Evolutionary conservation across 768 basidiomycete genomes (phyloP).

Genomic region (Amanita jacksonii): DNA sequence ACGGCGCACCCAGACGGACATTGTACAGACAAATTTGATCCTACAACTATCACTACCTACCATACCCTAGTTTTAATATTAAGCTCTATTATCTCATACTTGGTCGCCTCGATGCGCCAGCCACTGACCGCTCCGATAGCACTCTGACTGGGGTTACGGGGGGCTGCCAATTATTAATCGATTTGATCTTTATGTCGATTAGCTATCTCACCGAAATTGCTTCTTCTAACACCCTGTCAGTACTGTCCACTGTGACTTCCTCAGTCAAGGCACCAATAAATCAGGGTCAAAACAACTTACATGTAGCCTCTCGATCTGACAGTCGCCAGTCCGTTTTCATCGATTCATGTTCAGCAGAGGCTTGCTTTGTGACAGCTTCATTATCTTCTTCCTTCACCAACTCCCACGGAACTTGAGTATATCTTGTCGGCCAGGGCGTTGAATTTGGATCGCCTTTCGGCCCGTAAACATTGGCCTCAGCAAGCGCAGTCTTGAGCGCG

Average conservation of each 20-base stretch:
- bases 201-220: slow-evolving; percentile 15
- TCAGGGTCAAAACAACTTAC: slow-evolving; percentile 22
- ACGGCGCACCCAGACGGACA: neutral
- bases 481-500: slow-evolving; percentile 65
- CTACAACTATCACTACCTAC: too few species aligned
- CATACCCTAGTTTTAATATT: too few species aligned
- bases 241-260: slow-evolving; percentile 24
- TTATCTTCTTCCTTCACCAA: slow-evolving; percentile 35
- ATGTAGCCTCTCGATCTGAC: slow-evolving; percentile 40
- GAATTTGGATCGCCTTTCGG: slow-evolving; percentile 48
- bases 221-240: slow-evolving; percentile 38
- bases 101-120: too few species aligned
- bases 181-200: too few species aligned
- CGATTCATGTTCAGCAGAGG: neutral
- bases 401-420: slow-evolving; percentile 71
- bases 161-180: too few species aligned
- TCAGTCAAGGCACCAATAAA: neutral
- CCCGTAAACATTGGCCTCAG: slow-evolving; percentile 63
- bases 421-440: slow-evolving; percentile 43
- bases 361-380: slow-evolving; percentile 15
- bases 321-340: slow-evolving; percentile 35
- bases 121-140: too few species aligned
- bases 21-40: neutral
- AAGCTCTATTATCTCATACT: too few species aligned
- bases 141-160: too few species aligned